Conservation (phyloP, 768 basidiomycete species). For the Boletus rufocinnamomeus region DNA sequence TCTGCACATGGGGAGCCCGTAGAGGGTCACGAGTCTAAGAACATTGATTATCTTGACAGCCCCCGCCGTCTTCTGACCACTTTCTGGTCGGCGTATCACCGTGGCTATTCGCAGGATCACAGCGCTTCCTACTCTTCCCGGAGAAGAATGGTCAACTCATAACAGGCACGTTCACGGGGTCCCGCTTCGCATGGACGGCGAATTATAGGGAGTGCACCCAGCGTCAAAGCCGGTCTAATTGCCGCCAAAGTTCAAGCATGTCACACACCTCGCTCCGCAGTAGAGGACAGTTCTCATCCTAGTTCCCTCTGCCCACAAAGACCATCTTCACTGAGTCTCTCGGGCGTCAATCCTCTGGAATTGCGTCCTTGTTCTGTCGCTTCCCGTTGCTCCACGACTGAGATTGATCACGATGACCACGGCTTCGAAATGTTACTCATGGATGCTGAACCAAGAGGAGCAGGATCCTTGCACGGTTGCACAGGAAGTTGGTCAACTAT, state of each 20-base stretch:
- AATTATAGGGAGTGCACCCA: not conserved
- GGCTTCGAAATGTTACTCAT: constrained; percentile 9
- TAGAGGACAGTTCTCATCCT: not conserved
- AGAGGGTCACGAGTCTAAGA: not conserved
- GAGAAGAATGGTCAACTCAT: not conserved
- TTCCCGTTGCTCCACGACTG: not conserved
- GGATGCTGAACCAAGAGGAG: constrained; percentile 13
- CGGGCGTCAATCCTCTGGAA: not conserved
- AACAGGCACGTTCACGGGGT: constrained; percentile 5
- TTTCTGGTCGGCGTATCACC: not conserved
- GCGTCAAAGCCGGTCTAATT: not conserved
- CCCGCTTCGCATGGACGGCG: constrained; percentile 1
- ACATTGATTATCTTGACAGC: not conserved
- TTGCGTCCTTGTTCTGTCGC: not conserved
- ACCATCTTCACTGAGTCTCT: not conserved
- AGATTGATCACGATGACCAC: constrained; percentile 9
- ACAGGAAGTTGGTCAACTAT: constrained; percentile 22
- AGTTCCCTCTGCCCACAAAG: not conserved
- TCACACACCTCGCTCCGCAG: constrained; percentile 10
- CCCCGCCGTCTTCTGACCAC: not conserved
- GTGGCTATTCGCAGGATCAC: not conserved
- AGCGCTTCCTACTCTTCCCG: not conserved
- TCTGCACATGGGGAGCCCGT: not conserved
- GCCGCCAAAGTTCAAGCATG: constrained; percentile 7
- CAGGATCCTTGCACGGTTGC: constrained; percentile 22